A percentile compares a stretch with the other conserved stretches of the same genome.
phyloP scores from a whole-genome alignment of 352 stramenopile genomes.

The Pythium periplocum region DNA sequence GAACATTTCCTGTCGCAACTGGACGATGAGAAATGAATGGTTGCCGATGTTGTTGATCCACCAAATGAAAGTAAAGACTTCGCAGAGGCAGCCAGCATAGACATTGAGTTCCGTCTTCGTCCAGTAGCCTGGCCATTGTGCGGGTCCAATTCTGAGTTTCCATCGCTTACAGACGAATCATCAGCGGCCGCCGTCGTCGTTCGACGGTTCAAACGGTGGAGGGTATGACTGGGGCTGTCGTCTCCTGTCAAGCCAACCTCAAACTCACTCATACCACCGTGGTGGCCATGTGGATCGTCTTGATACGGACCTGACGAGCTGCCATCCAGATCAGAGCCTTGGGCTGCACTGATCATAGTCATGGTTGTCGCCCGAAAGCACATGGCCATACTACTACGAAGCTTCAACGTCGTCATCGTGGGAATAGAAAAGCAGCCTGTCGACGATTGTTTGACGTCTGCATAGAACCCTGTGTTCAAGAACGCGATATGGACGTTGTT shows the following conservation, averaged over 20 bases:
- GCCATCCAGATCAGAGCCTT: too few species aligned
- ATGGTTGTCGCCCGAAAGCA: constrained; percentile 48
- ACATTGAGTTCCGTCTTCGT: too few species aligned
- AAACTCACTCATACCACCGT: too few species aligned
- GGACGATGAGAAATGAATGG: too few species aligned
- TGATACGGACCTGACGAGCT: too few species aligned
- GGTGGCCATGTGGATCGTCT: too few species aligned
- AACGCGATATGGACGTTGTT: constrained; percentile 87
- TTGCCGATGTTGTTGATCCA: neutral
- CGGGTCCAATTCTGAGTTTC: neutral
- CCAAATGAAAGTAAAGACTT: constrained; percentile 12
- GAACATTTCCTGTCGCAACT: too few species aligned
- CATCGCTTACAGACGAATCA: constrained; percentile 1
- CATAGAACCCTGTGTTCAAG: constrained; percentile 83
- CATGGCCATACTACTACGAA: constrained; percentile 26
- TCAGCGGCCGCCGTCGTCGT: neutral
- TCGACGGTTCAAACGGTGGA: too few species aligned
- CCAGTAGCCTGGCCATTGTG: too few species aligned
- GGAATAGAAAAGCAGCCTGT: constrained; percentile 37
- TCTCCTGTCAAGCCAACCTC: too few species aligned
- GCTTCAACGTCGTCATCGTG: constrained; percentile 18
- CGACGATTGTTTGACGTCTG: constrained; percentile 70
- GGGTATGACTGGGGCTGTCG: too few species aligned
- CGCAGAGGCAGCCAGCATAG: neutral
- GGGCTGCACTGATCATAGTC: constrained; percentile 11